Conservation (phyloP, 2,329 filamentous ascomycete genomes). For the Lachnellula subtilissima region DNA sequence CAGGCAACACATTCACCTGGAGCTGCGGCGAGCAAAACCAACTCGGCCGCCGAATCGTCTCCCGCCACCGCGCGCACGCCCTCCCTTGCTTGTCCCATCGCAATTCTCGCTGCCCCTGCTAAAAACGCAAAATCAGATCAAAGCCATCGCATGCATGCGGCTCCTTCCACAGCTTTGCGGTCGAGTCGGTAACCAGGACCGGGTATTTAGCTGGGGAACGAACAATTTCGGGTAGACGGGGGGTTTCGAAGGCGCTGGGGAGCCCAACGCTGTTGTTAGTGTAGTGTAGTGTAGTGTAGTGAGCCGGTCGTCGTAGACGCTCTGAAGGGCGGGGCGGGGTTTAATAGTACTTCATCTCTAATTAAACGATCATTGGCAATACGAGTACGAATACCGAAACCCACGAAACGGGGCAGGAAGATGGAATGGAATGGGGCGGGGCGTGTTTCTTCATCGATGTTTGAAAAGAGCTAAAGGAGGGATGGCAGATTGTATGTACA, state of each 20-base stretch:
- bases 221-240: conserved; percentile 85
- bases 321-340: conserved; percentile 50
- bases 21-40: conserved; percentile 55
- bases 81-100: conserved; percentile 14
- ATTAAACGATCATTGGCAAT: not conserved
- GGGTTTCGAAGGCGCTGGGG: conserved; percentile 56
- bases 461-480: no score
- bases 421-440: no score
- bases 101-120: conserved; percentile 24
- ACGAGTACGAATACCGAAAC: no score
- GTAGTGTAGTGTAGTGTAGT: conserved; percentile 31
- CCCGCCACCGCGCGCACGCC: conserved; percentile 17
- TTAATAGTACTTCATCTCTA: not conserved
- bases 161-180: conserved; percentile 75
- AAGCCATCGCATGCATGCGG: conserved; percentile 41
- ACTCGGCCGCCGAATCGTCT: conserved; percentile 30
- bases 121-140: conserved; percentile 2
- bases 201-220: conserved; percentile 76
- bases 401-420: no score
- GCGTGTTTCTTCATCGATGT: no score
- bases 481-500: no score
- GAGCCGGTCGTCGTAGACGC: conserved; percentile 62
- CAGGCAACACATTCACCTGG: conserved; percentile 59
- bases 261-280: conserved; percentile 62
- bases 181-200: conserved; percentile 54